Base-by-base conservation (phyloP, 192 early-diverging fungal species). In the Backusella australiensis region DNA sequence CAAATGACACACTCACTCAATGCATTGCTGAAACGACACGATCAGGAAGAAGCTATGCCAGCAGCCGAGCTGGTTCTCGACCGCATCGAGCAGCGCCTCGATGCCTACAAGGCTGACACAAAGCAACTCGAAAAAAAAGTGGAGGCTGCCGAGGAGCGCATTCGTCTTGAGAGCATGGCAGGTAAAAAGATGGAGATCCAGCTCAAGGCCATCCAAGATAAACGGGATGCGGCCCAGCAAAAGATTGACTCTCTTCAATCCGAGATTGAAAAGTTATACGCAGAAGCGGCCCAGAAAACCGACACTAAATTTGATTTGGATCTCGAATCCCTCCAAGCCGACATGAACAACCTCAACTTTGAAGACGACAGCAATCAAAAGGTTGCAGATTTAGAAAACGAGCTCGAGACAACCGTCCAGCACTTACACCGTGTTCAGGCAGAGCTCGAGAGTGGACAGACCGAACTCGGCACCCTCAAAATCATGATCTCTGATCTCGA, bases 91-190 rank as follows among this genome's bases (percentile, higher is more conserved):
- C 74, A 82, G 3, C 71, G 73, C 4, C 72, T 83, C 0, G 74
- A 81, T n/a, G 79, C 78, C 0, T 82, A 66, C 53, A 78, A 80
- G 4, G 69, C 75, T 0, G 80, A 80, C 53, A 72, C 74, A 5
- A 69, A 70, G 9, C 35, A 82, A 34, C 69, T 87, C 2, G 84
- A 84, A 32, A 81, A 78, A 23, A 77, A 83, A 42, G 23, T 87
- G 6, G 80, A 82, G n/a, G 52, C 81, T 0, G 35, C 81, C 21
- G 78, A 84, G 70, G 78, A 84, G 14, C 76, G 78, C 32, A 38
- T 75, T 36, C 73, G 73, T 1, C 19, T 75, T 17, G 59, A 75
- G 41, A 34, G 38, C 23, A 68, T 75, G 26, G 53, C 68, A 41
- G 80, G 77, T 3, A 71, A 78, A 36, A 81, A 78, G 34, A 44